These are phyloP conservation scores for Penicillium paradoxum DNA, from an alignment of 495 filamentous ascomycete genomes.

Conservation along the genomic window DNA sequence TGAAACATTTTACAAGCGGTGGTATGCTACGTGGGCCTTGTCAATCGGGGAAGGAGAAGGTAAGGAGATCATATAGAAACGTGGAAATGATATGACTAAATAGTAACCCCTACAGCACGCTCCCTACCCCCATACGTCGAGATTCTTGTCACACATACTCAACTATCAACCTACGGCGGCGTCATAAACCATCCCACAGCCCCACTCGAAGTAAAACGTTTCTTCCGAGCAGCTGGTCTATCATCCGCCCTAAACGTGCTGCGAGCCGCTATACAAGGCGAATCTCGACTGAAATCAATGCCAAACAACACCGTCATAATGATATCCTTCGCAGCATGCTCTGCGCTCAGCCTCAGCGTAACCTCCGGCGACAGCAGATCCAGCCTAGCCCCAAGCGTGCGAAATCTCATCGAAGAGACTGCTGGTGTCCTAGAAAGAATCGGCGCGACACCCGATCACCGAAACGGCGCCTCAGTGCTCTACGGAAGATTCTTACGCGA, in stretches of 20 bases:
- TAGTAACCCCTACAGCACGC: conserved; percentile 36
- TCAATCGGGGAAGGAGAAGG: conserved; percentile 54
- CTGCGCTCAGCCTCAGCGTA: conserved; percentile 59
- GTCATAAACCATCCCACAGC: conserved; percentile 73
- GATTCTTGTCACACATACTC: conserved; percentile 67
- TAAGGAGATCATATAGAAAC: conserved; percentile 19
- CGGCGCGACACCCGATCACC: conserved; percentile 56
- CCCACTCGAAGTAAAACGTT: conserved; percentile 61
- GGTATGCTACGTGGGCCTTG: conserved; percentile 57
- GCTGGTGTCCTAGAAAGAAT: conserved; percentile 65
- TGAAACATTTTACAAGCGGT: conserved; percentile 56
- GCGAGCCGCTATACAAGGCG: conserved; percentile 66
- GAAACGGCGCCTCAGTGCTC: conserved; percentile 57
- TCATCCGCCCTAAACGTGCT: conserved; percentile 70
- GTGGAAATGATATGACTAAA: background rate
- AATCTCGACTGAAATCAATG: conserved; percentile 65
- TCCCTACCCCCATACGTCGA: conserved; percentile 68
- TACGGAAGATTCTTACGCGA: conserved; percentile 60
- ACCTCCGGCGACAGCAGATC: conserved; percentile 49
- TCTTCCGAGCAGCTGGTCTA: conserved; percentile 63
- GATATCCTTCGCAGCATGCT: conserved; percentile 71
- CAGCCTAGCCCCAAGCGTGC: conserved; percentile 61
- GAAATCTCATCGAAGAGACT: conserved; percentile 63
- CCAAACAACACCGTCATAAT: conserved; percentile 74
- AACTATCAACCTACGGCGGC: conserved; percentile 64